phyloP scores from a whole-genome alignment of 495 filamentous ascomycete genomes.

The Tuber magnatum region DNA sequence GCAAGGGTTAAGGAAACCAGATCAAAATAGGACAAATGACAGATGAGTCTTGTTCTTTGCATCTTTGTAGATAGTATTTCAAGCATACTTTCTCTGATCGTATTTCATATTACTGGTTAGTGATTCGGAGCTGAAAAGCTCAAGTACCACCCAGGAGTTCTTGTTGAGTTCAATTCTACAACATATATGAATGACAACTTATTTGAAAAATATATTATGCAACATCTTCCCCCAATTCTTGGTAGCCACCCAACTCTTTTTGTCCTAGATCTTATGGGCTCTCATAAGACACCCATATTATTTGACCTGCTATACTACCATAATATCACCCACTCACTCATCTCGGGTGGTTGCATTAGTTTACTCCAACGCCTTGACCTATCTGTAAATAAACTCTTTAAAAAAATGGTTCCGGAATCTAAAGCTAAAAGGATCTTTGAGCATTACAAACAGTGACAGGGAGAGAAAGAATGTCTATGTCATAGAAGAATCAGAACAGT shows the following conservation, averaged over 20 bases:
- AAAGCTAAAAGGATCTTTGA: constrained; percentile 7
- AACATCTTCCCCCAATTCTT: background rate
- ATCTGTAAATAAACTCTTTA: background rate
- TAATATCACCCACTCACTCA: background rate
- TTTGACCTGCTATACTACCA: background rate
- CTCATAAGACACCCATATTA: background rate
- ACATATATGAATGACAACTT: background rate
- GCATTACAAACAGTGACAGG: too few species aligned
- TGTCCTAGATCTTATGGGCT: background rate
- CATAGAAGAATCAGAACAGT: too few species aligned
- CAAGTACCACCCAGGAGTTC: background rate
- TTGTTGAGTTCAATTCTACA: background rate
- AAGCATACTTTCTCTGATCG: background rate
- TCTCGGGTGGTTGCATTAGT: background rate
- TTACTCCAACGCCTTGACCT: background rate
- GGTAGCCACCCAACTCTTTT: background rate
- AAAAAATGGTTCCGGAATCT: background rate
- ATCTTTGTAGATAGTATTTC: constrained; percentile 7
- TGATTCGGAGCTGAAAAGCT: too few species aligned
- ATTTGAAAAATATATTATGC: background rate
- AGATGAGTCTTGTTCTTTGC: constrained; percentile 5
- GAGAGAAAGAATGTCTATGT: too few species aligned
- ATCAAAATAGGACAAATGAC: constrained; percentile 1
- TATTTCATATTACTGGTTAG: background rate
- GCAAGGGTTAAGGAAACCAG: background rate